Conservation (phyloP, 208 protist species). For the Borovskyia barvae region DNA sequence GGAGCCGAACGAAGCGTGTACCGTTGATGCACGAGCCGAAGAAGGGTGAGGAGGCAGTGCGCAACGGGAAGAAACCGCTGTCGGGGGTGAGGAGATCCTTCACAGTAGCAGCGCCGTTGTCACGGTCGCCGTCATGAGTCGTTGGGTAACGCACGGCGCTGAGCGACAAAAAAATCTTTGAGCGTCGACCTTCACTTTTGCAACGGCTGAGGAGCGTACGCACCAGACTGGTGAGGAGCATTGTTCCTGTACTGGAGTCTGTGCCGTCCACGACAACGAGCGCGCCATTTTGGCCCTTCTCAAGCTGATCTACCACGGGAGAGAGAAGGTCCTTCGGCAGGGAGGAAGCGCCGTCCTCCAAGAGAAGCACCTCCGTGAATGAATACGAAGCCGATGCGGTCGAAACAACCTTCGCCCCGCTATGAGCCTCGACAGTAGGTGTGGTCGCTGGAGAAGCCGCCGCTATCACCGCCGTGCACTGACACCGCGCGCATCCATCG, state of each 20-base stretch:
- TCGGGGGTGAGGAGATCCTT: slow-evolving; percentile 18
- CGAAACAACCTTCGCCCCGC: slow-evolving; percentile 14
- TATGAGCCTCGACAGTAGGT: slow-evolving; percentile 6
- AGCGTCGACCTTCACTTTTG: slow-evolving; percentile 5
- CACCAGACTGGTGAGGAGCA: slow-evolving; percentile 24
- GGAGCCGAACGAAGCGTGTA: slow-evolving; percentile 26
- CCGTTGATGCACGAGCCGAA: slow-evolving; percentile 40
- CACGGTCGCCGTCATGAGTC: background rate
- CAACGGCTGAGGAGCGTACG: slow-evolving; percentile 15
- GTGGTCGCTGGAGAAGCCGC: background rate
- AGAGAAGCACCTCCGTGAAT: slow-evolving; percentile 26
- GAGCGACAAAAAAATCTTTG: slow-evolving; percentile 17
- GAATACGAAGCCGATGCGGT: background rate
- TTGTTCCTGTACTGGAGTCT: slow-evolving; percentile 6
- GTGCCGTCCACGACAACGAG: slow-evolving; percentile 27
- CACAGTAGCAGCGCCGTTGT: background rate
- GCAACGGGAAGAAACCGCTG: slow-evolving; percentile 15
- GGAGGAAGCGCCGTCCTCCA: slow-evolving; percentile 23
- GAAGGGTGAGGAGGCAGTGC: slow-evolving; percentile 33
- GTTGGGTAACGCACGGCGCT: slow-evolving; percentile 5
- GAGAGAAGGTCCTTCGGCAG: slow-evolving; percentile 17
- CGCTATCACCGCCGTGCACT: slow-evolving; percentile 5
- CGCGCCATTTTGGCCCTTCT: slow-evolving; percentile 26
- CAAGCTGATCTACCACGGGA: slow-evolving; percentile 16
- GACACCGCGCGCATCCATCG: background rate